Evolutionary conservation across 2,329 filamentous ascomycete genomes (phyloP).

Genomic region (Truncatella angustata): DNA sequence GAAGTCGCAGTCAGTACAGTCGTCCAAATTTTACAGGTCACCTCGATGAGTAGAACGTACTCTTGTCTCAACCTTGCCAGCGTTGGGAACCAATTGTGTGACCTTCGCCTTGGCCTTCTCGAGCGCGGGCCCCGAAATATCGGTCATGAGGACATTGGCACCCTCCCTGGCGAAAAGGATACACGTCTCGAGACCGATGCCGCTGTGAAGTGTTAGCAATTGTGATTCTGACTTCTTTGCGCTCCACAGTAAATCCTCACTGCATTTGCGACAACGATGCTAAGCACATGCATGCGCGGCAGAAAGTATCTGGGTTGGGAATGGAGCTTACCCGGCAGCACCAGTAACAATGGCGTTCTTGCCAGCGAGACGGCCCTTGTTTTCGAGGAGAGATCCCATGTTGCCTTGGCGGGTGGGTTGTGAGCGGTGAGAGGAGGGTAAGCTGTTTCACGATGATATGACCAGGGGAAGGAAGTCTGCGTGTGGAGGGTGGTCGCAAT

Average conservation of each 20-base stretch:
- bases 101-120: constrained; percentile 75
- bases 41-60: constrained; percentile 35
- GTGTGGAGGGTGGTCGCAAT: not conserved
- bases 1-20: not conserved
- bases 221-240: not conserved
- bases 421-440: not conserved
- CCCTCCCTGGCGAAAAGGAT: constrained; percentile 90
- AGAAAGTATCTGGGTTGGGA: too few species aligned
- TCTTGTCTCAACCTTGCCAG: constrained; percentile 58
- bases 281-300: too few species aligned
- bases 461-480: not conserved
- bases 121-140: constrained; percentile 77
- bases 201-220: constrained; percentile 46
- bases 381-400: constrained; percentile 28
- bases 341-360: constrained; percentile 76
- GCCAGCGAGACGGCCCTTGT: constrained; percentile 51
- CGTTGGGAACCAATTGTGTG: constrained; percentile 65
- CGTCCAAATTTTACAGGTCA: too few species aligned
- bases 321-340: constrained; percentile 81
- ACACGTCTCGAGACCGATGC: constrained; percentile 88
- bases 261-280: not conserved
- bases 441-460: not conserved
- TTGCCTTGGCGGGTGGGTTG: constrained; percentile 1
- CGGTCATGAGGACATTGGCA: constrained; percentile 79
- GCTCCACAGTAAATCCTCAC: not conserved